A percentile compares a stretch with the other conserved stretches of the same genome.
Conservation (phyloP, 805 yeast genomes). For the Hanseniaspora nectarophila region DNA sequence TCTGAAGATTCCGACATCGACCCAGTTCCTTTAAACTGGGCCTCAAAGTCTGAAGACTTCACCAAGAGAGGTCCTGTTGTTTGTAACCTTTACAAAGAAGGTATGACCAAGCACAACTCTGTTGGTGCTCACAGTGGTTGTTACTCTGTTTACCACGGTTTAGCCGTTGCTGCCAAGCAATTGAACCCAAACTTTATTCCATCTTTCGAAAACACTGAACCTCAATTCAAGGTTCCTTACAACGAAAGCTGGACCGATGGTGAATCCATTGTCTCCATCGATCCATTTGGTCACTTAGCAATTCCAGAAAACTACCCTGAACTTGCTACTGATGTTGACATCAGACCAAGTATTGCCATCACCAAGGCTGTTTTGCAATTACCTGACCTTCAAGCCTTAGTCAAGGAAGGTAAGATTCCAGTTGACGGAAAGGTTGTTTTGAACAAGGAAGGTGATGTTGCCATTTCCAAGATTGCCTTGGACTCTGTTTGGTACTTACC, state of each 20-base stretch:
- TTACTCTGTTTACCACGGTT: constrained; percentile 51
- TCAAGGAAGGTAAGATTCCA: constrained; percentile 38
- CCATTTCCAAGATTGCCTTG: constrained; percentile 52
- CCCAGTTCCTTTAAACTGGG: constrained; percentile 46
- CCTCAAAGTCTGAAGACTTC: constrained; percentile 33
- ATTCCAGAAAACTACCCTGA: constrained; percentile 25
- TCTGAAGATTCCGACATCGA: constrained; percentile 38
- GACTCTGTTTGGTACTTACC: constrained; percentile 66
- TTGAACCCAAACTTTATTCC: constrained; percentile 42
- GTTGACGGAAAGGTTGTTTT: constrained; percentile 54
- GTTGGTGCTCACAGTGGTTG: constrained; percentile 58
- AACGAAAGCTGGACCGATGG: constrained; percentile 45
- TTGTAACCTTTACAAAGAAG: constrained; percentile 39
- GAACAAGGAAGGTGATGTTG: constrained; percentile 48
- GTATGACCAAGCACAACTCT: constrained; percentile 45
- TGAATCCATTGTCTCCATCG: constrained; percentile 51
- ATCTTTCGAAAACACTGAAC: constrained; percentile 52
- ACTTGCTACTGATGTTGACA: constrained; percentile 36
- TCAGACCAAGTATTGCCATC: constrained; percentile 54
- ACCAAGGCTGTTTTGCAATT: constrained; percentile 56
- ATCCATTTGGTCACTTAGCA: constrained; percentile 55
- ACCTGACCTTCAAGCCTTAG: constrained; percentile 47
- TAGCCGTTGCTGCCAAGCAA: constrained; percentile 52
- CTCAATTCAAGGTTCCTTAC: constrained; percentile 44
- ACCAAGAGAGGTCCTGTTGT: constrained; percentile 45